A percentile compares a stretch with the other conserved stretches of the same genome.
Conservation (phyloP, 2,329 filamentous ascomycete species). For the Microsporum audouinii region DNA sequence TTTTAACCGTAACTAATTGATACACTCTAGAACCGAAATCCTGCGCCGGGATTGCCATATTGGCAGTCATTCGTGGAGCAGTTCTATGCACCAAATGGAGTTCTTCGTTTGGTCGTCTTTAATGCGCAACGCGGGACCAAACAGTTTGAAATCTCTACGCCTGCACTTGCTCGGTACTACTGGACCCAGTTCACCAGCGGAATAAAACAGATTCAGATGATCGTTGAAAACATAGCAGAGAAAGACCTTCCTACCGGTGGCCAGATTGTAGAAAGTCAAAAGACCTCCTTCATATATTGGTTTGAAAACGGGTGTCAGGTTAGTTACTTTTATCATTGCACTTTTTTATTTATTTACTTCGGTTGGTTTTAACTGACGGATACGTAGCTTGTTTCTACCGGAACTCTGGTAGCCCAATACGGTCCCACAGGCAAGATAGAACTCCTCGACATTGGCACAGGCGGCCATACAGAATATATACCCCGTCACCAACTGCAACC, state of each 20-base stretch:
- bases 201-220: constrained; percentile 72
- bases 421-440: constrained; percentile 71
- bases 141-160: constrained; percentile 73
- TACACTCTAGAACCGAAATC: constrained; percentile 41
- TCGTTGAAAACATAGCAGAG: constrained; percentile 59
- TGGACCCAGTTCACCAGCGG: constrained; percentile 80
- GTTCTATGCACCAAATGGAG: constrained; percentile 69
- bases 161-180: constrained; percentile 79
- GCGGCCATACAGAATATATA: constrained; percentile 70
- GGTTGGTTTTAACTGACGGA: constrained; percentile 3
- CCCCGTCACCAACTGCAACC: constrained; percentile 50
- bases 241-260: constrained; percentile 49
- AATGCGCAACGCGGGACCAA: constrained; percentile 51
- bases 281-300: constrained; percentile 77
- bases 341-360: not conserved
- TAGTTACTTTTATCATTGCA: constrained; percentile 27
- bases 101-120: constrained; percentile 61
- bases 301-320: constrained; percentile 76
- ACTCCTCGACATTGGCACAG: constrained; percentile 68
- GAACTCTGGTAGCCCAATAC: constrained; percentile 67
- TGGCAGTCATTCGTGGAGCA: constrained; percentile 70
- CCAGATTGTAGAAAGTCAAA: constrained; percentile 63
- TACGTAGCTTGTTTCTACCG: constrained; percentile 61
- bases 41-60: constrained; percentile 57
- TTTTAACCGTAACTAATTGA: not conserved